Percentiles rank a stretch among this genome's conserved stretches.
These are phyloP conservation scores for Lumnitzera littorea DNA, from an alignment of 345 rosid genomes.

Conservation along the genomic window DNA sequence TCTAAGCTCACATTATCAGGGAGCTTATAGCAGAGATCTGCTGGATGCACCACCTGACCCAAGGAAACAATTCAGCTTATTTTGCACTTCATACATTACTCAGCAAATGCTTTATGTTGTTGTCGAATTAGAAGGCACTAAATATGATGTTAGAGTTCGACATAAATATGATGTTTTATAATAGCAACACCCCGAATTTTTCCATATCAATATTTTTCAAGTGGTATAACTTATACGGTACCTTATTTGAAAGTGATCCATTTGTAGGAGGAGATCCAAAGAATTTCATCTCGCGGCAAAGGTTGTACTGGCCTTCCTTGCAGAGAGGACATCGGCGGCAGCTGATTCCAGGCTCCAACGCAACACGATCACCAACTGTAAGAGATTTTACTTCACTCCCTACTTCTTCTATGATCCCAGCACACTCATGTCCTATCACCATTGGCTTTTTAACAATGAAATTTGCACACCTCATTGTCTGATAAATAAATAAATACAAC, in stretches of 20 bases:
- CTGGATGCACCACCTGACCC: constrained; percentile 83
- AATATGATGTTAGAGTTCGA: too few species aligned
- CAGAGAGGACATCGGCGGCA: constrained; percentile 67
- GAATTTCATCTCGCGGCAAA: constrained; percentile 91
- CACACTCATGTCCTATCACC: constrained; percentile 96
- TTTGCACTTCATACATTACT: too few species aligned
- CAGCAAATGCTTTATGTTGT: too few species aligned
- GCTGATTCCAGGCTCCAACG: constrained; percentile 88
- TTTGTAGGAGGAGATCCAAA: constrained; percentile 88
- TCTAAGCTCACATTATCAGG: constrained; percentile 89
- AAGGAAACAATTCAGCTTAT: not conserved
- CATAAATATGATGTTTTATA: too few species aligned
- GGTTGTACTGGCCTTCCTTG: constrained; percentile 75
- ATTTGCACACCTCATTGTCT: constrained; percentile 75
- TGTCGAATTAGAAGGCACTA: too few species aligned
- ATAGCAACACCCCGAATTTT: not conserved
- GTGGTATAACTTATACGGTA: not conserved
- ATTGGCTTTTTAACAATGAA: constrained; percentile 87
- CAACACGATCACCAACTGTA: constrained; percentile 71
- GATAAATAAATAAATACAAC: constrained; percentile 1
- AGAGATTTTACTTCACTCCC: constrained; percentile 67
- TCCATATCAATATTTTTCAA: too few species aligned
- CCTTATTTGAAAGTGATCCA: constrained; percentile 89
- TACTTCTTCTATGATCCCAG: constrained; percentile 81
- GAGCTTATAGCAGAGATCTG: constrained; percentile 75